Base-by-base conservation (phyloP, 192 early-diverging fungal genomes). In the Rhizoclosmatium sp. region DNA sequence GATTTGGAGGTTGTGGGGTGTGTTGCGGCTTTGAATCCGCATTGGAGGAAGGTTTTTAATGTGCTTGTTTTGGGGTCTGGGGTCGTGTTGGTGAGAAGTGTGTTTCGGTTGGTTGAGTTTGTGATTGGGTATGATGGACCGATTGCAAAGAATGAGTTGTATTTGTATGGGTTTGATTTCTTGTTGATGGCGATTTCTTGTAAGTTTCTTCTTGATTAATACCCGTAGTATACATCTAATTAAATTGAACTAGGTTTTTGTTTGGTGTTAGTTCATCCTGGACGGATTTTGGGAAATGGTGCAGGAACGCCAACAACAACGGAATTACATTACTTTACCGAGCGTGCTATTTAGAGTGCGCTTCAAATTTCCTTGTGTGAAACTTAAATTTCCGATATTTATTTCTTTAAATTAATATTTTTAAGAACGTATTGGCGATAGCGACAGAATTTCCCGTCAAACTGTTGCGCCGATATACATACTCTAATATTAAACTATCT, bases 21-120 rank as follows among this genome's bases (percentile, higher is more conserved):
- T 2, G 10, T 64, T 9, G 62, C 31, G 51, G 31, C 31, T 31
- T 31, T 31, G 31, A 31, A 31, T 31, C 31, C 31, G 10, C 21
- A 80, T 14, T 67, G 80, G 49, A n/a, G 16, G 2, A 56, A 9
- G 1, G 12, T 67, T 67, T 69, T 45, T 81, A 39, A 19, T 68
- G n/a, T 45, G 10, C 19, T 49, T 5, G 42, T 59, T 12, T 39
- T 54, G 1, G 31, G 2, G 16, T 23, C 5, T 2, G 21, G 58
- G 7, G 1, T 47, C 0, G 46, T 62, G 2, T 65, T 80, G 59
- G 21, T 80, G 1, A 67, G 81, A 10, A 61, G 49, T 40, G 65
- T 78, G 12, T 82, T 68, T 65, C 81, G 81, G 23, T 66, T 82
- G 23, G 70, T 82, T 69, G 81, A 82, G 58, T 78, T 82, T 59